These are phyloP conservation scores for Candida sp. DNA, from an alignment of 1,139 yeast genomes.

Conservation along the genomic window DNA sequence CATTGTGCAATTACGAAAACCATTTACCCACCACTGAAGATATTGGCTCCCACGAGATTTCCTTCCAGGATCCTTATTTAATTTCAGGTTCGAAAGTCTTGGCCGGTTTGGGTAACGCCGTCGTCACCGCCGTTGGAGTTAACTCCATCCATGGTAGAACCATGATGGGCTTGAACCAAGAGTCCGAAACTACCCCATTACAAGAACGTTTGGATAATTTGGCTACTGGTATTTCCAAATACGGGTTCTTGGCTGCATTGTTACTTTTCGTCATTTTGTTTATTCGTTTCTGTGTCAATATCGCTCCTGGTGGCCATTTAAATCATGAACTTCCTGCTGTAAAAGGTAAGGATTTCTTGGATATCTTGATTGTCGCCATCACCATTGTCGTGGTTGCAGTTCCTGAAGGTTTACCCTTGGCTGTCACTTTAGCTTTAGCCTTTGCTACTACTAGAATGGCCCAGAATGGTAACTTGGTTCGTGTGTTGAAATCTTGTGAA, in stretches of 20 bases:
- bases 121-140: conserved; percentile 88
- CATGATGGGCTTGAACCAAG: conserved; percentile 72
- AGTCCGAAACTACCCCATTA: conserved; percentile 83
- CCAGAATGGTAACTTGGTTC: conserved; percentile 89
- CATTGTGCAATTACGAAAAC: conserved; percentile 31
- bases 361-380: conserved; percentile 85
- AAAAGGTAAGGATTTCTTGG: conserved; percentile 82
- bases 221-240: conserved; percentile 92
- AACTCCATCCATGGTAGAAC: conserved; percentile 91
- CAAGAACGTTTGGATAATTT: conserved; percentile 77
- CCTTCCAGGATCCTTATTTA: conserved; percentile 70
- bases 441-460: conserved; percentile 99
- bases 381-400: conserved; percentile 96
- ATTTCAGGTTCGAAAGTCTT: conserved; percentile 89
- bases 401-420: conserved; percentile 97
- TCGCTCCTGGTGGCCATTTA: conserved; percentile 51
- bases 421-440: conserved; percentile 93
- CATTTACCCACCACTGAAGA: conserved; percentile 38
- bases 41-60: conserved; percentile 42
- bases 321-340: conserved; percentile 53
- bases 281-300: conserved; percentile 68
- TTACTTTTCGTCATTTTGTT: conserved; percentile 75
- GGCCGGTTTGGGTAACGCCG: conserved; percentile 82
- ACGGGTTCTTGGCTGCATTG: conserved; percentile 84
- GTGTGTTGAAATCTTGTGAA: conserved; percentile 91